Evolutionary conservation across 768 basidiomycete species (phyloP), one percentile per base, ranked within the genome.

Genomic region (Suillus bovinus): DNA sequence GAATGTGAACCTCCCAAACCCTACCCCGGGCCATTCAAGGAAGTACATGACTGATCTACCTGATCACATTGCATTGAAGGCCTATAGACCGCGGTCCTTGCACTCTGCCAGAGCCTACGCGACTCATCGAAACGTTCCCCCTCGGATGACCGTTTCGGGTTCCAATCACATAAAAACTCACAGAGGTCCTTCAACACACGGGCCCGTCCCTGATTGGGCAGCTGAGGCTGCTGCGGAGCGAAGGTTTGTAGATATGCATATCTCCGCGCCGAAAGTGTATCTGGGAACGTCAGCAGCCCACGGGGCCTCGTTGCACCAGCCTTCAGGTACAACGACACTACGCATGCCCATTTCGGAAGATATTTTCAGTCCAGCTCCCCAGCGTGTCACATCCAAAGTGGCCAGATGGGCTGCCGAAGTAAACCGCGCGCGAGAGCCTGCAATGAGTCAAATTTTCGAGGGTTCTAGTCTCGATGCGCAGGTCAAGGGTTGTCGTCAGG

Each of bases 351-450:
- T 52, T 20, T 20, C 50, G 10, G 27, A 2, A 20, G 50, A 52
- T 31, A 20, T 52, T 31, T 20, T 52, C 29, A 52, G 27, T 52
- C 29, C 29, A 31, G 50, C 29, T 20, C 20, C 29, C 2, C 29
- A 52, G 31, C 50, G 29, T 20, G 50, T 31, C 17, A 2, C 50
- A 31, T 52, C 50, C 29, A 52, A 31, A 52, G 50, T 52, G 29
- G 29, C 50, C 17, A 52, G 50, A 20, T 52, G 50, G 50, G 50
- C 50, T 13, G 50, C 50, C 20, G 50, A 52, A 52, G 50, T 52
- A 29, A 20, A 29, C 29, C 50, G 50, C 29, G 50, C 31, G 29
- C 50, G 50, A 31, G 50, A 52, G 50, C 50, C 50, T n/a, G 50
- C 50, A 31, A 31, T 5, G 10, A 52, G 29, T 29, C 50, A 52